phyloP scores from a whole-genome alignment of 768 basidiomycete genomes.

The Lentinula edodes region DNA sequence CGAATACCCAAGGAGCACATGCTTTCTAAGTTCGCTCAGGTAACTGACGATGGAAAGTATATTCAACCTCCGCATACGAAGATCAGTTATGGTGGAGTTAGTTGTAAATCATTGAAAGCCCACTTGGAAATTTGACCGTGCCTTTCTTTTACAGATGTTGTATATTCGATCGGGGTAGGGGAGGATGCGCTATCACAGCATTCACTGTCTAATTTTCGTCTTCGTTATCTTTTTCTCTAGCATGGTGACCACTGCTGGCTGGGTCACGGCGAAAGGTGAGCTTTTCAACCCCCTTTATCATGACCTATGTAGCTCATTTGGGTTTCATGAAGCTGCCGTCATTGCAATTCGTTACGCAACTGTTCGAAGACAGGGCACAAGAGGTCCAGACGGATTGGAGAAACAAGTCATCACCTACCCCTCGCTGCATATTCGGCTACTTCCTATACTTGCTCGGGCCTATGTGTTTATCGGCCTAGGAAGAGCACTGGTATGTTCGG shows the following conservation, averaged over 20 bases:
- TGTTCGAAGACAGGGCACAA: constrained; percentile 63
- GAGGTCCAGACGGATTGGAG: constrained; percentile 48
- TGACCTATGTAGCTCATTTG: background rate
- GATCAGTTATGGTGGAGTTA: constrained; percentile 68
- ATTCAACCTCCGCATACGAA: constrained; percentile 66
- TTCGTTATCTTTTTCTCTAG: constrained; percentile 23
- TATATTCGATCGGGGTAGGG: constrained; percentile 63
- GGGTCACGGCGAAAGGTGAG: constrained; percentile 61
- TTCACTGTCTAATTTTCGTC: background rate
- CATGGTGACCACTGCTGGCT: constrained; percentile 60
- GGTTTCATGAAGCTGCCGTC: constrained; percentile 36
- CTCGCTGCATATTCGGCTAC: constrained; percentile 65
- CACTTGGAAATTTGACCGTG: background rate
- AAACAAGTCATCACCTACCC: constrained; percentile 67
- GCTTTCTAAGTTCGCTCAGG: constrained; percentile 69
- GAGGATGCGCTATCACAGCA: background rate
- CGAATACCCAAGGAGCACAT: constrained; percentile 66
- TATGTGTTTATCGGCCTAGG: constrained; percentile 69
- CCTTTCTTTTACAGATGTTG: constrained; percentile 46
- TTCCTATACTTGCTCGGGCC: constrained; percentile 63
- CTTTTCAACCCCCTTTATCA: background rate
- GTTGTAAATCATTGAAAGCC: constrained; percentile 16
- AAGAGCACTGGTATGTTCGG: constrained; percentile 48
- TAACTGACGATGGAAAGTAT: constrained; percentile 62
- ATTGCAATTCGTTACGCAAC: constrained; percentile 69